Conservation (phyloP, 2,329 filamentous ascomycete genomes). For the Xylaria sp. region DNA sequence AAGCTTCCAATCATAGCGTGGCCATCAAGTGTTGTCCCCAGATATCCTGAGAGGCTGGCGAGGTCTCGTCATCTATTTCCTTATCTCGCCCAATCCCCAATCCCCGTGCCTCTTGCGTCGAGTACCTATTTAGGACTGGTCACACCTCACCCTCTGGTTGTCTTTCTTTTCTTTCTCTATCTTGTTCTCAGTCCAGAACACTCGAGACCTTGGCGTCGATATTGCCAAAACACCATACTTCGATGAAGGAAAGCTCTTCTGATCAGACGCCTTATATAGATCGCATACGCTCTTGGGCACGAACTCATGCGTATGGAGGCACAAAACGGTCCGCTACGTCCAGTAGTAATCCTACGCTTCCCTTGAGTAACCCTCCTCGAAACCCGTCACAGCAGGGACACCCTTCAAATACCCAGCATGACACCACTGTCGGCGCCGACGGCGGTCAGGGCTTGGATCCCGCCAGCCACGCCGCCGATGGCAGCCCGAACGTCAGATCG, state of each 20-base stretch:
- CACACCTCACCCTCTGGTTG: constrained; percentile 4
- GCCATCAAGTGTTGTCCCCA: constrained; percentile 19
- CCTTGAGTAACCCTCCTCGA: constrained; percentile 51
- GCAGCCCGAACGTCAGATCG: constrained; percentile 40
- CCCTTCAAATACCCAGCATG: constrained; percentile 43
- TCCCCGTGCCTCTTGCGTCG: constrained; percentile 7
- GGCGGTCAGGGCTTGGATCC: constrained; percentile 37
- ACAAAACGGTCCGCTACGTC: constrained; percentile 54
- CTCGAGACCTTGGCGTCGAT: constrained; percentile 49
- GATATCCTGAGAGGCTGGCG: constrained; percentile 25
- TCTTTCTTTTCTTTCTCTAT: constrained; percentile 29
- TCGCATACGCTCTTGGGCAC: constrained; percentile 67
- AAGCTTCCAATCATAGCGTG: constrained; percentile 23
- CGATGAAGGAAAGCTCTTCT: constrained; percentile 72
- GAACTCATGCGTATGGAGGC: constrained; percentile 66
- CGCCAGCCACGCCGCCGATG: constrained; percentile 44
- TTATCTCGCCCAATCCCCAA: constrained; percentile 27
- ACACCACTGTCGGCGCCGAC: constrained; percentile 37
- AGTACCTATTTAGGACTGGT: constrained; percentile 37
- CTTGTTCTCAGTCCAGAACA: constrained; percentile 44
- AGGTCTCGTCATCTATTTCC: constrained; percentile 29
- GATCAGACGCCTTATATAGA: constrained; percentile 63
- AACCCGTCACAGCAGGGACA: constrained; percentile 42
- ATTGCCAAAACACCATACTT: constrained; percentile 53
- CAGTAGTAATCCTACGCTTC: constrained; percentile 55